Base-by-base conservation (phyloP, 2,329 filamentous ascomycete species). In the Neonectria sp. region DNA sequence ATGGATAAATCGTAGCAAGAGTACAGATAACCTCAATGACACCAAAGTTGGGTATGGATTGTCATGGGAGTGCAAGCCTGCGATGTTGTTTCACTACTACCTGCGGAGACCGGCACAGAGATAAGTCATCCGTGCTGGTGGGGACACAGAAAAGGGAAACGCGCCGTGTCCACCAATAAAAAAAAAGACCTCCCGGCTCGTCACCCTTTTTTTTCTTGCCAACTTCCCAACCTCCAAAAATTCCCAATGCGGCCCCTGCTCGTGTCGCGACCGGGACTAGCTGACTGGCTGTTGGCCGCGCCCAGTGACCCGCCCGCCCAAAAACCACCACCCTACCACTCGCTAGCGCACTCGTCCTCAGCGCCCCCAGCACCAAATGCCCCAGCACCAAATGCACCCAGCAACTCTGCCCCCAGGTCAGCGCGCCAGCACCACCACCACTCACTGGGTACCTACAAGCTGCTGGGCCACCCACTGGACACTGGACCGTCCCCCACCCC, bases 141-240 rank as follows among this genome's bases (percentile, higher is more conserved):
- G 48, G 48, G 31, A 33, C 27, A 24, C 37, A n/a, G 40, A 33
- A 33, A 60, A 37, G 37, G 40, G 31, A 62, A 48, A 55, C 53
- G 59, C n/a, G 58, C 48, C n/a, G 25, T 24, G 21, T 52, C 25
- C 45, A 13, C 63, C 63, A 65, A 65, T 65, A 21, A 60, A 51
- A 65, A 65, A 65, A 65, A 55, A 52, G 51, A 53, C 24, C 40
- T 21, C 27, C 15, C 43, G 6, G 31, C 43, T 35, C 24, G 51
- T 55, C 62, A 7, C 57, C 52, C 35, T 46, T 64, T 64, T 65
- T 65, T 56, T 52, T 24, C 45, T 49, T 15, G 33, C 33, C 33
- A 13, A 35, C 33, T 12, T 11, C 9, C 31, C 49, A 55, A 49
- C 53, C 27, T 35, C 29, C 25, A 24, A 49, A 49, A 48, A 49